phyloP scores from a whole-genome alignment of 2,329 filamentous ascomycete genomes.

The Fusarium sp. region DNA sequence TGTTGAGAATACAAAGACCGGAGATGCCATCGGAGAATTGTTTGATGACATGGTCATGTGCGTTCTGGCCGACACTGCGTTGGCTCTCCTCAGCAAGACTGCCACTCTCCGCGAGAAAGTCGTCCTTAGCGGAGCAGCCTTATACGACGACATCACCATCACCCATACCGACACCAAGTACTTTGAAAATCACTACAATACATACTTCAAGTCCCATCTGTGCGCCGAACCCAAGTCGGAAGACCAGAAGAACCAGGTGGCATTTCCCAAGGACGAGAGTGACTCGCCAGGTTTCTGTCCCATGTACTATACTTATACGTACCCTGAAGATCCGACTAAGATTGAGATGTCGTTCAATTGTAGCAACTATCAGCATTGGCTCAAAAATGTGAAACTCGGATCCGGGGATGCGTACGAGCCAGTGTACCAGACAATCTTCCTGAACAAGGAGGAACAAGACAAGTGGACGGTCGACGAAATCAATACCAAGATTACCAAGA shows the following conservation, averaged over 20 bases:
- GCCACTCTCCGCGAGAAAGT: conserved; percentile 74
- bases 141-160: conserved; percentile 80
- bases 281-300: conserved; percentile 71
- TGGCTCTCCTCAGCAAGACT: conserved; percentile 71
- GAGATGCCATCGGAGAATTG: conserved; percentile 63
- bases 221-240: conserved; percentile 63
- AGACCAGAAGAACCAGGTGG: conserved; percentile 57
- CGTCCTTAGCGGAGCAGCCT: conserved; percentile 79
- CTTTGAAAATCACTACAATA: conserved; percentile 79
- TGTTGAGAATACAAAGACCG: conserved; percentile 65
- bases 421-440: conserved; percentile 80
- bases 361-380: conserved; percentile 82
- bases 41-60: conserved; percentile 80
- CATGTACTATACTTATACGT: conserved; percentile 78
- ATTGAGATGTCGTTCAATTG: conserved; percentile 83
- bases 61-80: conserved; percentile 75
- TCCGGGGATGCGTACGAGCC: conserved; percentile 63
- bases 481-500: conserved; percentile 72
- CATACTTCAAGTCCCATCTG: conserved; percentile 67
- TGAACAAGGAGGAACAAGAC: conserved; percentile 70
- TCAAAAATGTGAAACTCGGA: conserved; percentile 61
- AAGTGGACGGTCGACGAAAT: conserved; percentile 75
- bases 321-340: conserved; percentile 68
- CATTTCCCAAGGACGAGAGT: conserved; percentile 61
- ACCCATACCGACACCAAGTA: conserved; percentile 77